Percentiles rank a stretch among this genome's conserved stretches.
These are phyloP conservation scores for Suillus sp. DNA, from an alignment of 768 basidiomycete species.

Conservation along the genomic window DNA sequence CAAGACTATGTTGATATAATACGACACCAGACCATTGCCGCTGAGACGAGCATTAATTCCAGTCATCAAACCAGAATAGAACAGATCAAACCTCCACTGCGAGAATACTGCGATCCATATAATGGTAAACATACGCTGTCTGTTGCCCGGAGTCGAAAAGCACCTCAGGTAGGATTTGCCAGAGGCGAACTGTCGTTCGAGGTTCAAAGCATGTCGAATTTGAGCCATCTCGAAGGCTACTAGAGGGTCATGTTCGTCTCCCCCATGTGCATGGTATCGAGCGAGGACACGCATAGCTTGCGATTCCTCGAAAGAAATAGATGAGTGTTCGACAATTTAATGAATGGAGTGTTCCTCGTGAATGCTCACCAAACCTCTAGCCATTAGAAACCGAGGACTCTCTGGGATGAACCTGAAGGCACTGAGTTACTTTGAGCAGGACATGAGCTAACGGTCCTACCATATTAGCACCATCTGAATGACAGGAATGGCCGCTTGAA, in stretches of 20 bases:
- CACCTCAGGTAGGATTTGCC: conserved; percentile 54
- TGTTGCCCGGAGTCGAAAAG: conserved; percentile 65
- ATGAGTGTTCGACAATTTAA: background rate
- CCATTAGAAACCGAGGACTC: conserved; percentile 66
- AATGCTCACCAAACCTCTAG: conserved; percentile 54
- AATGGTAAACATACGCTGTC: conserved; percentile 67
- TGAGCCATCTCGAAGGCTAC: conserved; percentile 56
- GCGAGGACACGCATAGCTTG: conserved; percentile 63
- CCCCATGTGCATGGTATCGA: conserved; percentile 68
- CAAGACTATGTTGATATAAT: conserved; percentile 72
- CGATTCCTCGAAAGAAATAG: conserved; percentile 43
- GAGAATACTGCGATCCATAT: conserved; percentile 70
- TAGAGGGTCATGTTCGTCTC: conserved; percentile 61
- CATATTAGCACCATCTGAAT: conserved; percentile 57
- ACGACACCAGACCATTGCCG: conserved; percentile 71
- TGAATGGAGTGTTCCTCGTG: background rate
- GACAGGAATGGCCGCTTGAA: conserved; percentile 61
- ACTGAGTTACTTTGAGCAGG: background rate
- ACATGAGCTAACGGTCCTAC: conserved; percentile 31
- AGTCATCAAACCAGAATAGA: background rate
- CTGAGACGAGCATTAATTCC: conserved; percentile 30
- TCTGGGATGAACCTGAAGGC: conserved; percentile 61
- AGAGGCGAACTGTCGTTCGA: conserved; percentile 57
- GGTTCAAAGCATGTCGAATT: conserved; percentile 65
- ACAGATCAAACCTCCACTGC: conserved; percentile 64